These are phyloP conservation scores for Fusarium coicis DNA, from an alignment of 2,329 filamentous ascomycete genomes.

Conservation along the genomic window DNA sequence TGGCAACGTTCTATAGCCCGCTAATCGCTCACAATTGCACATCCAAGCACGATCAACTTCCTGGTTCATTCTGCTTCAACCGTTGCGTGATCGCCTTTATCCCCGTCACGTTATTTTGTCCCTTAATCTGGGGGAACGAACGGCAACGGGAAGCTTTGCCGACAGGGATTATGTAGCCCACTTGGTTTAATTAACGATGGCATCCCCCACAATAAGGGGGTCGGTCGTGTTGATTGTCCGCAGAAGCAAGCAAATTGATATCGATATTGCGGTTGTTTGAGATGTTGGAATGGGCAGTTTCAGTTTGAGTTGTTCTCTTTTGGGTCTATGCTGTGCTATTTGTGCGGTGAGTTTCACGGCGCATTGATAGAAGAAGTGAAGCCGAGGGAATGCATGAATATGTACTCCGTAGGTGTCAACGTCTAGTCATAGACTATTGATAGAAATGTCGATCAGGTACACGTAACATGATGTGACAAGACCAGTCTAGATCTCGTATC, in stretches of 20 bases:
- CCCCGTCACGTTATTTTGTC: constrained; percentile 12
- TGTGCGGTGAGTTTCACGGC: neutral
- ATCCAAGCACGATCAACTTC: constrained; percentile 2
- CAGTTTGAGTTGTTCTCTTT: neutral
- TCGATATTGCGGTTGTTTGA: constrained; percentile 22
- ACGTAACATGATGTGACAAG: constrained; percentile 18
- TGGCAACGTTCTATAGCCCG: constrained; percentile 17
- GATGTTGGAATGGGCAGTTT: constrained; percentile 31
- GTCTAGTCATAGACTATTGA: neutral
- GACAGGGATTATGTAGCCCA: constrained; percentile 25
- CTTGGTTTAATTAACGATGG: constrained; percentile 41
- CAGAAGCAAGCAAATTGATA: neutral
- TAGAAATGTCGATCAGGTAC: constrained; percentile 8
- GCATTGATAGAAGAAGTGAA: neutral
- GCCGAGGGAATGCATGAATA: neutral
- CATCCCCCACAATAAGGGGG: constrained; percentile 37
- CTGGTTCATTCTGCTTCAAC: constrained; percentile 1
- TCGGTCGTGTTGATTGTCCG: neutral
- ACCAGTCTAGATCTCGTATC: constrained; percentile 30
- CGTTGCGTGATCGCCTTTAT: constrained; percentile 23
- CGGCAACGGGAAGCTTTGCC: neutral
- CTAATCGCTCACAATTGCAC: constrained; percentile 9
- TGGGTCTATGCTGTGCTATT: neutral
- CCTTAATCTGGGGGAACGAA: constrained; percentile 27
- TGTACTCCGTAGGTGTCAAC: neutral